A percentile compares a stretch with the other conserved stretches of the same genome.
These are phyloP conservation scores for Craterostigma plantagineum DNA, from an alignment of 257 asterid species.

Conservation along the genomic window DNA sequence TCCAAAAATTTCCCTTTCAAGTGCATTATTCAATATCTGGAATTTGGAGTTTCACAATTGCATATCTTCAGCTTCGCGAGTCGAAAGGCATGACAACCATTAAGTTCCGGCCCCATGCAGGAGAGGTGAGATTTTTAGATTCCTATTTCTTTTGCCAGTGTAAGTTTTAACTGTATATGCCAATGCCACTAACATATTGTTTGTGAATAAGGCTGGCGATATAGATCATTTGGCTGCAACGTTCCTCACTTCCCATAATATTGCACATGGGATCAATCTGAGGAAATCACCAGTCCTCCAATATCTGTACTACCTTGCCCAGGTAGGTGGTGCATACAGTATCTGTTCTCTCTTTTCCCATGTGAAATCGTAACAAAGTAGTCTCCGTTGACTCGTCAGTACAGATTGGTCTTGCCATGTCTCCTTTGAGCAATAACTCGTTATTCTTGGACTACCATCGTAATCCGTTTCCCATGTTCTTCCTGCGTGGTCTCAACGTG, in stretches of 20 bases:
- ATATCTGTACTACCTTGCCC: constrained; percentile 80
- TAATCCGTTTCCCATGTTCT: constrained; percentile 82
- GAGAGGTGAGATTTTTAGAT: constrained; percentile 46
- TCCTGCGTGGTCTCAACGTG: constrained; percentile 88
- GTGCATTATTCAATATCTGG: background rate
- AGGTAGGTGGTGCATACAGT: constrained; percentile 32
- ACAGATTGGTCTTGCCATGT: constrained; percentile 98
- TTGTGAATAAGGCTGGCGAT: constrained; percentile 71
- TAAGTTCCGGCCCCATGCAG: constrained; percentile 95
- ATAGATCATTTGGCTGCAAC: constrained; percentile 96
- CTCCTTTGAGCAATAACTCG: constrained; percentile 96
- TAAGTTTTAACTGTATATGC: too few relatives aligned
- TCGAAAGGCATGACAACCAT: constrained; percentile 90
- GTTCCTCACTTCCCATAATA: constrained; percentile 72
- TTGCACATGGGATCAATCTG: constrained; percentile 92
- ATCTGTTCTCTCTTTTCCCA: background rate
- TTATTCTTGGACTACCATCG: constrained; percentile 94
- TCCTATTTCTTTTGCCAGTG: background rate
- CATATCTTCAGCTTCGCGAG: constrained; percentile 69
- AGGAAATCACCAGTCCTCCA: constrained; percentile 93
- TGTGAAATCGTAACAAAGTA: background rate
- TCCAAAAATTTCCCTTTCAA: constrained; percentile 1
- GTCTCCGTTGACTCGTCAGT: constrained; percentile 9
- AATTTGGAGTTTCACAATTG: background rate
- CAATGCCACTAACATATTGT: constrained; percentile 6